Percentiles rank a stretch among this genome's conserved stretches.
Evolutionary conservation across 495 filamentous ascomycete species (phyloP).

Genomic region (Aspergillus ostianus): DNA sequence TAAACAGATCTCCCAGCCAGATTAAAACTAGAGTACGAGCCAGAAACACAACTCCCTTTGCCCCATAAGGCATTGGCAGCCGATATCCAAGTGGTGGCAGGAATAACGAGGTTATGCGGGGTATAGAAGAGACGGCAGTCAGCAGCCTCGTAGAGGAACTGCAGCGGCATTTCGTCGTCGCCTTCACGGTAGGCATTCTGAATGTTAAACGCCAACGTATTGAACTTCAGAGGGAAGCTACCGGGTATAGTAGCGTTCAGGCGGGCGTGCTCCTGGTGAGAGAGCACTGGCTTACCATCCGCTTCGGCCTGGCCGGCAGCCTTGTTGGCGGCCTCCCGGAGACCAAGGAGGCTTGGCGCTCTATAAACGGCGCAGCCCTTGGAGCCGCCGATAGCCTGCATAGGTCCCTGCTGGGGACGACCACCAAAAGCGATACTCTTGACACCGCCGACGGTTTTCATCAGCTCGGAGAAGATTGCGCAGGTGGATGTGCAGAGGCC

Average conservation of each 20-base stretch:
- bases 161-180: slow-evolving; percentile 18
- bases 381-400: slow-evolving; percentile 59
- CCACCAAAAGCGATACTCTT: slow-evolving; percentile 60
- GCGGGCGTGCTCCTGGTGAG: slow-evolving; percentile 24
- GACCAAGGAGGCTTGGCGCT: not conserved
- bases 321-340: not conserved
- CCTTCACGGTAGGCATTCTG: slow-evolving; percentile 13
- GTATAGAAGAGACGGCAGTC: slow-evolving; percentile 33
- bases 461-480: slow-evolving; percentile 51
- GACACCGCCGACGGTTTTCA: slow-evolving; percentile 49
- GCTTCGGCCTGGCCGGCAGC: not conserved
- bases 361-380: slow-evolving; percentile 36
- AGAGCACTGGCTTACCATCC: slow-evolving; percentile 14
- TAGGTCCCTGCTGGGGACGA: slow-evolving; percentile 50
- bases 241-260: slow-evolving; percentile 1
- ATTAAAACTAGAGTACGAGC: not conserved
- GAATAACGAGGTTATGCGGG: slow-evolving; percentile 19
- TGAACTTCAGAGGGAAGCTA: not conserved
- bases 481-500: slow-evolving; percentile 62
- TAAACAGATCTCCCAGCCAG: not conserved
- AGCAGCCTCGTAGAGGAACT: slow-evolving; percentile 30
- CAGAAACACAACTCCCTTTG: slow-evolving; percentile 14
- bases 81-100: slow-evolving; percentile 16
- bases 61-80: slow-evolving; percentile 22
- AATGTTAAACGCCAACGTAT: not conserved